phyloP scores from a whole-genome alignment of 345 rosid species.

The Diplotaxis tenuifolia region DNA sequence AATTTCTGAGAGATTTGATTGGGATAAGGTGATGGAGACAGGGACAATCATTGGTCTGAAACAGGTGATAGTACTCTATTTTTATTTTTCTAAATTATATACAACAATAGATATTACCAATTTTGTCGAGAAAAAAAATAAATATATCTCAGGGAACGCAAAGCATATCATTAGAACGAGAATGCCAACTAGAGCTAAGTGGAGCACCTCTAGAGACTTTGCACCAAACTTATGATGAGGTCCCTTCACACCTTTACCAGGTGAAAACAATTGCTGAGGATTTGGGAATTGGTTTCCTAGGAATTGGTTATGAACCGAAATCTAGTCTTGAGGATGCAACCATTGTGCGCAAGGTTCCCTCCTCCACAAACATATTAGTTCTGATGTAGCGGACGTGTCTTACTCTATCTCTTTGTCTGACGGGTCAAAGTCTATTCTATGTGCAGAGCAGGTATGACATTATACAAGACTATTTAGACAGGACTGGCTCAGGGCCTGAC shows the following conservation, averaged over 20 bases:
- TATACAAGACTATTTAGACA: slow-evolving; percentile 72
- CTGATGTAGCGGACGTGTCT: slow-evolving; percentile 7
- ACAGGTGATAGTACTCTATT: slow-evolving; percentile 50
- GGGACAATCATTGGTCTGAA: slow-evolving; percentile 63
- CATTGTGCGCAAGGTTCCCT: slow-evolving; percentile 73
- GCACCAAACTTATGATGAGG: slow-evolving; percentile 95
- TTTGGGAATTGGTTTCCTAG: slow-evolving; percentile 82
- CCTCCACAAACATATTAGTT: neutral
- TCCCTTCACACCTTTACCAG: slow-evolving; percentile 86
- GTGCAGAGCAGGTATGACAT: slow-evolving; percentile 79
- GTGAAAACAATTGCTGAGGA: slow-evolving; percentile 89
- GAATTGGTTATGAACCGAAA: slow-evolving; percentile 87
- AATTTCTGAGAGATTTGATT: slow-evolving; percentile 87
- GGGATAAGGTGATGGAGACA: slow-evolving; percentile 85
- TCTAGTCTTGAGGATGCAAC: slow-evolving; percentile 63
- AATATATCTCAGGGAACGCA: slow-evolving; percentile 46
- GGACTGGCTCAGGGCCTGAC: slow-evolving; percentile 69
- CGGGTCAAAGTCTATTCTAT: neutral
- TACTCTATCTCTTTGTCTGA: neutral
- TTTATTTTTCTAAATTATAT: neutral
- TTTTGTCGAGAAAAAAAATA: neutral
- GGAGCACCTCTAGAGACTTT: slow-evolving; percentile 93
- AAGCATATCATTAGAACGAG: neutral
- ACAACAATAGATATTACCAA: neutral
- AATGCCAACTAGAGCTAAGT: slow-evolving; percentile 67